Percentiles rank a stretch among this genome's conserved stretches.
Evolutionary conservation across 768 basidiomycete species (phyloP).

Genomic region (Leccinum boreale): DNA sequence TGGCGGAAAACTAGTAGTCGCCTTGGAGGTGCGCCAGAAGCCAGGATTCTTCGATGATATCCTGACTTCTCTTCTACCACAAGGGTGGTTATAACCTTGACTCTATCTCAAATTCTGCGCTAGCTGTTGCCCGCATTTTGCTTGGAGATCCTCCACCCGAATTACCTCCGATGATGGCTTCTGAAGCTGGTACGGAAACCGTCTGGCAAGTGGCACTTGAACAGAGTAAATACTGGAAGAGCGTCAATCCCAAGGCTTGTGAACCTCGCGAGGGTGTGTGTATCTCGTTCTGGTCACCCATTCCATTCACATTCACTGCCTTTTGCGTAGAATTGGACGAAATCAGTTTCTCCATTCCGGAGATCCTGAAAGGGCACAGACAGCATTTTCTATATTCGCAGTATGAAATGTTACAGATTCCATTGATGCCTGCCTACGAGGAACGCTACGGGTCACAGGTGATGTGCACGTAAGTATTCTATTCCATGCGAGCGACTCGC

Average conservation of each 20-base stretch:
- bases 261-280: conserved; percentile 74
- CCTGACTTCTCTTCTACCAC: conserved; percentile 2
- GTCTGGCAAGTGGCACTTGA: conserved; percentile 84
- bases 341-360: conserved; percentile 66
- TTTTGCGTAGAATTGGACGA: conserved; percentile 52
- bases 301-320: background rate
- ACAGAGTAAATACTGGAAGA: conserved; percentile 92
- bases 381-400: conserved; percentile 75
- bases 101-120: conserved; percentile 80
- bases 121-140: conserved; percentile 85
- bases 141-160: conserved; percentile 84
- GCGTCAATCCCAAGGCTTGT: conserved; percentile 73
- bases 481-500: background rate
- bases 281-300: background rate
- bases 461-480: conserved; percentile 78
- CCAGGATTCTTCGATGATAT: background rate
- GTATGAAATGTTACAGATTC: conserved; percentile 78
- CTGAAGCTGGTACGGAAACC: conserved; percentile 82
- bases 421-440: conserved; percentile 69
- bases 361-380: conserved; percentile 88
- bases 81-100: conserved; percentile 96
- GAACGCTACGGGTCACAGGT: conserved; percentile 77
- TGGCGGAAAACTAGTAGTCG: conserved; percentile 84
- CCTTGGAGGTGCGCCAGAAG: conserved; percentile 70
- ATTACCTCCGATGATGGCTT: conserved; percentile 68